These are phyloP conservation scores for Mortierella claussenii DNA, from an alignment of 192 early-diverging fungal genomes.

Conservation along the genomic window DNA sequence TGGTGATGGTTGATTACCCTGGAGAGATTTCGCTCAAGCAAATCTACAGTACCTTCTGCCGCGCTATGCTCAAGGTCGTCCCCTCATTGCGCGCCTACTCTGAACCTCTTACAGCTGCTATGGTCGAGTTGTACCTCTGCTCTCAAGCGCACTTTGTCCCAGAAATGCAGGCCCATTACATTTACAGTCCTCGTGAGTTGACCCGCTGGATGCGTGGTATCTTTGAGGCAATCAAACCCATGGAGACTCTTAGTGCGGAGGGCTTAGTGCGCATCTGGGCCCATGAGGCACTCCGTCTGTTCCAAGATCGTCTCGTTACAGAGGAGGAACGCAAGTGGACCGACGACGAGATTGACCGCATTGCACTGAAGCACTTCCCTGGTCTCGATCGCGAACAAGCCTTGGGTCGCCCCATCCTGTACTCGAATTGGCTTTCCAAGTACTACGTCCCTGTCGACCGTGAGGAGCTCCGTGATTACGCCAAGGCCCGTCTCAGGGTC, in stretches of 20 bases:
- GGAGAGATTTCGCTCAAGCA: slow-evolving; percentile 90
- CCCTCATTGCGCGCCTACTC: slow-evolving; percentile 91
- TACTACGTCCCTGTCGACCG: slow-evolving; percentile 90
- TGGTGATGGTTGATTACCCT: slow-evolving; percentile 99
- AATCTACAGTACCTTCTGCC: slow-evolving; percentile 95
- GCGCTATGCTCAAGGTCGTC: slow-evolving; percentile 94
- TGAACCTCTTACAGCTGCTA: slow-evolving; percentile 91
- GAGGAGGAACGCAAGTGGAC: slow-evolving; percentile 93
- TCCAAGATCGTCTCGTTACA: slow-evolving; percentile 97
- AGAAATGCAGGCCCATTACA: slow-evolving; percentile 98
- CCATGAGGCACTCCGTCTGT: slow-evolving; percentile 96
- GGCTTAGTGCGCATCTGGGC: slow-evolving; percentile 96
- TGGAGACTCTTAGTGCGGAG: slow-evolving; percentile 83
- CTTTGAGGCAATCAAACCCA: slow-evolving; percentile 89
- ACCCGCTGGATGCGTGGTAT: slow-evolving; percentile 99
- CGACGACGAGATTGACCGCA: slow-evolving; percentile 82
- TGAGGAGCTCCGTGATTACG: slow-evolving; percentile 91
- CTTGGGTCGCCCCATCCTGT: slow-evolving; percentile 91
- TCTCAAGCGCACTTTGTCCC: slow-evolving; percentile 95
- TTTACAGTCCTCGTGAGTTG: slow-evolving; percentile 99
- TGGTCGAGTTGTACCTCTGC: slow-evolving; percentile 95
- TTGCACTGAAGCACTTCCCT: slow-evolving; percentile 91
- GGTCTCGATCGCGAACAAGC: slow-evolving; percentile 74
- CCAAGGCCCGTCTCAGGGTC: slow-evolving; percentile 92
- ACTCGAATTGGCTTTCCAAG: slow-evolving; percentile 98